Base-by-base conservation (phyloP, 1,284 basidiomycete species). In the Earliella scabrosa region DNA sequence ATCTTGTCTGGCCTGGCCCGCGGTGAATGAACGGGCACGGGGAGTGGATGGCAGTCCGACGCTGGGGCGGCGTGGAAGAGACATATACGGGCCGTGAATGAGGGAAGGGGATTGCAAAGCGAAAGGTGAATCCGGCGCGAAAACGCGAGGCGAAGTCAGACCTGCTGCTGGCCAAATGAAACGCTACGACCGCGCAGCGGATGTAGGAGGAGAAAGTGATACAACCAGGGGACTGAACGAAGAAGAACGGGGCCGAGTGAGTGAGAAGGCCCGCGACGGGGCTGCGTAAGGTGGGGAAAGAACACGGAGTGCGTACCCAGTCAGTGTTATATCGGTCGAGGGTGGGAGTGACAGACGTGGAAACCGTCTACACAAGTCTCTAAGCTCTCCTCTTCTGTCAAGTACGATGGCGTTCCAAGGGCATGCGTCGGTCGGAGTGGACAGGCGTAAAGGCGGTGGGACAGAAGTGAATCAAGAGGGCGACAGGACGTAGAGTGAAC, bases 11-110 rank as follows among this genome's bases (percentile, higher is more conserved):
- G 56, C 38, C 26, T 35, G 54, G 11, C 55, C 36, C 16, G 58
- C 52, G 31, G 52, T 46, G 48, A 36, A 45, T 39, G 50, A 64
- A 49, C 44, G 68, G 49, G 50, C 66, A 63, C 47, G 67, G 45
- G 68, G 69, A 55, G 52, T 67, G 39, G 68, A 59, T 16, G 70
- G 70, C 23, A 71, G 65, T 39, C 70, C 70, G 39, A 66, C 39
- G 46, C 60, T 64, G 39, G 67, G 59, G 29, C 70, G 67, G 50
- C 59, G 54, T 4, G 65, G 56, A 45, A 62, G 60, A 38, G 68
- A 64, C 68, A 70, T 71, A 41, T 31, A 58, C 56, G 45, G 36
- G 11, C 20, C 39, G 39, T 41, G 32, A 45, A 35, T 18, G 21
- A 6, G 23, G 20, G 38, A 36, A n/a, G 35, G 39, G 3, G n/a